phyloP scores from a whole-genome alignment of 805 yeast genomes.

The Lipomyces starkeyi region DNA sequence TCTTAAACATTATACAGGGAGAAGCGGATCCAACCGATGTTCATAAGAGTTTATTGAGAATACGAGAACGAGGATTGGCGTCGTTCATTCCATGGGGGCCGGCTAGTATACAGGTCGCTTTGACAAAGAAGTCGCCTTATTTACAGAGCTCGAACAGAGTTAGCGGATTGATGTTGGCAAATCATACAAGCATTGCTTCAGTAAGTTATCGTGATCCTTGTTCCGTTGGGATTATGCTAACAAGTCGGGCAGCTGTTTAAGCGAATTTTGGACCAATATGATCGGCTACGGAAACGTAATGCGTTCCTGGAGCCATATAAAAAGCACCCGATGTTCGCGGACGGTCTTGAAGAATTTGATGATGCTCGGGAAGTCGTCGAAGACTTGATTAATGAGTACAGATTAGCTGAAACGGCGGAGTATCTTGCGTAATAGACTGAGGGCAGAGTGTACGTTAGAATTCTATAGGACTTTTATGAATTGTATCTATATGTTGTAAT shows the following conservation, averaged over 20 bases:
- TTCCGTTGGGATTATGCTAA: background rate
- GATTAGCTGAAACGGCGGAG: constrained; percentile 65
- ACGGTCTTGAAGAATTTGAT: constrained; percentile 71
- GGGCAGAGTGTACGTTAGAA: background rate
- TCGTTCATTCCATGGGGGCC: constrained; percentile 88
- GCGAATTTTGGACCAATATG: constrained; percentile 76
- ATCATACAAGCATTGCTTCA: constrained; percentile 75
- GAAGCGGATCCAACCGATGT: constrained; percentile 72
- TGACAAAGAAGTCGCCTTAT: constrained; percentile 75
- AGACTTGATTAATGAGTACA: constrained; percentile 79
- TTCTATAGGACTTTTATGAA: background rate
- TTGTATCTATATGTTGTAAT: background rate
- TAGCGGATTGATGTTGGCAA: constrained; percentile 83
- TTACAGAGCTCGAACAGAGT: constrained; percentile 54
- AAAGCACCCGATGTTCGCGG: constrained; percentile 52
- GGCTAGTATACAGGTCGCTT: constrained; percentile 75
- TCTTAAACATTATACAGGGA: constrained; percentile 73
- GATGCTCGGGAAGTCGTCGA: constrained; percentile 75
- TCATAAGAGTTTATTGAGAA: constrained; percentile 51
- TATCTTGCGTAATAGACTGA: constrained; percentile 28
- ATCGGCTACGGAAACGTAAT: constrained; percentile 73
- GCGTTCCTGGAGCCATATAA: constrained; percentile 85
- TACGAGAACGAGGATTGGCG: constrained; percentile 53
- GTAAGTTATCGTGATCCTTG: constrained; percentile 14
- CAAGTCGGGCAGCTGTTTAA: constrained; percentile 53